These are phyloP conservation scores for Dysphania ambrosioides DNA, from an alignment of 148 eudicot species.

Conservation along the genomic window DNA sequence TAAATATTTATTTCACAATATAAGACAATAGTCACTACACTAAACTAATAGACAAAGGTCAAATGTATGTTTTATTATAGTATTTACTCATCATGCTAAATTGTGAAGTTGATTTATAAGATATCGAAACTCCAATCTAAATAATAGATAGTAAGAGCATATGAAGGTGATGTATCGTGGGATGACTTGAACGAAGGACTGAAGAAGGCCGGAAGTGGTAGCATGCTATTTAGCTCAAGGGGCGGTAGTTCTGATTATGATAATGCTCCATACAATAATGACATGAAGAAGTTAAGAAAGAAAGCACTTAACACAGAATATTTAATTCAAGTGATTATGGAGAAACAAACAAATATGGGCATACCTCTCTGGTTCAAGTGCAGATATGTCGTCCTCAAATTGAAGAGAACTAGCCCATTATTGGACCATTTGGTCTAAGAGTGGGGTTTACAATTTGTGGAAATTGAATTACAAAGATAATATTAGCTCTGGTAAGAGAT, in stretches of 20 bases:
- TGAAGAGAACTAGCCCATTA: constrained; percentile 9
- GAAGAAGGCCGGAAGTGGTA: constrained; percentile 11
- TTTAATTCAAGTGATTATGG: constrained; percentile 50
- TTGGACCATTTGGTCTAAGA: constrained; percentile 7
- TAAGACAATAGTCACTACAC: too few relatives aligned
- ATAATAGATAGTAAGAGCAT: constrained; percentile 65
- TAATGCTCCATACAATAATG: constrained; percentile 26
- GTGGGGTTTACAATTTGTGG: neutral
- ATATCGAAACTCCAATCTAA: neutral
- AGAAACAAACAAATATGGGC: constrained; percentile 31
- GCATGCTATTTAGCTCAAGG: constrained; percentile 25
- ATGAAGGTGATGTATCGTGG: constrained; percentile 69
- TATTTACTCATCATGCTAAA: too few relatives aligned
- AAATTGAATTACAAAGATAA: too few relatives aligned
- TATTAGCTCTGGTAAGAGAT: too few relatives aligned
- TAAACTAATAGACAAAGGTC: too few relatives aligned
- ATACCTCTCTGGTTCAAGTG: constrained; percentile 26
- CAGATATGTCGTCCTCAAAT: constrained; percentile 16
- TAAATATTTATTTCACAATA: too few relatives aligned
- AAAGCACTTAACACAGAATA: constrained; percentile 40
- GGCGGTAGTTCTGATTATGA: constrained; percentile 45
- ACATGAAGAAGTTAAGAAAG: constrained; percentile 34
- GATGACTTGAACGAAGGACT: constrained; percentile 50
- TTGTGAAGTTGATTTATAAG: too few relatives aligned
- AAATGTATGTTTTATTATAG: too few relatives aligned